A percentile compares a stretch with the other conserved stretches of the same genome.
Evolutionary conservation across 352 stramenopile genomes (phyloP).

Genomic region (Globisporangium sylvaticum): DNA sequence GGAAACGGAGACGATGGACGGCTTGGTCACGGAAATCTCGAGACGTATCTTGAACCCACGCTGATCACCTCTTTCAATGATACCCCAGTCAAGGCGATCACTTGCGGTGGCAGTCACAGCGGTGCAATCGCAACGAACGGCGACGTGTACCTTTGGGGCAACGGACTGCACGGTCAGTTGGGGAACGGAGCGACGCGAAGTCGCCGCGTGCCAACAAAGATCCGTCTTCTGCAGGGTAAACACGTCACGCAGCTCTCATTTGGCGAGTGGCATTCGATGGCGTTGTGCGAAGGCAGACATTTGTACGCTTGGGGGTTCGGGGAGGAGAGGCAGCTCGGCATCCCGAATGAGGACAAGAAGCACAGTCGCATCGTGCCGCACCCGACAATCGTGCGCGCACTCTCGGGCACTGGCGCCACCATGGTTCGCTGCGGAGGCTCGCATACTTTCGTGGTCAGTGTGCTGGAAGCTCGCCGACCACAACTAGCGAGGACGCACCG

Average conservation of each 20-base stretch:
- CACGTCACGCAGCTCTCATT: constrained; percentile 46
- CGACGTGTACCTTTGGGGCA: constrained; percentile 64
- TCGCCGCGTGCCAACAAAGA: constrained; percentile 32
- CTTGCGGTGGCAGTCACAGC: constrained; percentile 58
- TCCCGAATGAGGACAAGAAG: constrained; percentile 42
- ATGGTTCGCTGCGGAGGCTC: constrained; percentile 50
- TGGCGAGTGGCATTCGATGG: constrained; percentile 72
- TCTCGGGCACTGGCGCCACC: constrained; percentile 56
- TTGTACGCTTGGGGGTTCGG: constrained; percentile 70
- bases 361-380: constrained; percentile 35
- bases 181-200: constrained; percentile 38
- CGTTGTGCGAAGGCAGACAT: constrained; percentile 43
- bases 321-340: constrained; percentile 63
- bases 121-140: constrained; percentile 34
- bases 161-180: constrained; percentile 50
- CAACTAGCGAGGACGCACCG: constrained; percentile 43
- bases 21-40: constrained; percentile 46
- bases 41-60: constrained; percentile 37
- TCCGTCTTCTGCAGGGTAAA: constrained; percentile 44
- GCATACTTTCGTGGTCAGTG: constrained; percentile 65
- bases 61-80: constrained; percentile 31
- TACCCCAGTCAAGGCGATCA: constrained; percentile 31
- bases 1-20: constrained; percentile 63
- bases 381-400: constrained; percentile 38
- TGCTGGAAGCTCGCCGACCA: constrained; percentile 46